phyloP scores from a whole-genome alignment of 1,284 basidiomycete species.

The Microstroma glucosiphilum region DNA sequence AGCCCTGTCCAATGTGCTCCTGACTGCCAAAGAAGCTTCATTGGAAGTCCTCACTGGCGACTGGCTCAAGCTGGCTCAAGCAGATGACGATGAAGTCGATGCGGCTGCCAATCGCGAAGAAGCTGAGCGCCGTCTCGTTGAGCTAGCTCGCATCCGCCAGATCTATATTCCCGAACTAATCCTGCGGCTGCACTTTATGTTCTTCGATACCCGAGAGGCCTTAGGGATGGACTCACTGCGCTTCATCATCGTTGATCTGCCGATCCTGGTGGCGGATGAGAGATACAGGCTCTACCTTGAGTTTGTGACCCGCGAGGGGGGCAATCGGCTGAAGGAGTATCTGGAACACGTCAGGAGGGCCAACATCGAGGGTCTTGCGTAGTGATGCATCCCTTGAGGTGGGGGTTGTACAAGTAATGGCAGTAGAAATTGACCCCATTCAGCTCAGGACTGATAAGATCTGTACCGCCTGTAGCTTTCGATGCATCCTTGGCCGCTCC shows the following conservation, averaged over 20 bases:
- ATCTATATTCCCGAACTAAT: conserved; percentile 87
- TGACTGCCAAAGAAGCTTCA: conserved; percentile 51
- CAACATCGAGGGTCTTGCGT: conserved; percentile 3
- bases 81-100: conserved; percentile 3
- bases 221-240: conserved; percentile 54
- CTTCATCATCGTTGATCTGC: conserved; percentile 59
- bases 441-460: no score
- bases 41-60: conserved; percentile 53
- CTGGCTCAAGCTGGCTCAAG: conserved; percentile 36
- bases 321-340: conserved; percentile 38
- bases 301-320: conserved; percentile 61
- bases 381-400: no score
- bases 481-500: no score
- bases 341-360: conserved; percentile 41
- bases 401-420: no score
- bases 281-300: conserved; percentile 79
- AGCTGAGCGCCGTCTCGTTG: conserved; percentile 62
- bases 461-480: no score
- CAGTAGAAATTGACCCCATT: no score
- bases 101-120: conserved; percentile 11
- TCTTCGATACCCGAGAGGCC: conserved; percentile 63
- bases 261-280: conserved; percentile 80
- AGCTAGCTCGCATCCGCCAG: conserved; percentile 73
- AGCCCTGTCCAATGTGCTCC: conserved; percentile 43
- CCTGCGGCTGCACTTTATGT: conserved; percentile 70